These are phyloP conservation scores for Pseudogymnoascus sp. DNA, from an alignment of 2,329 filamentous ascomycete species.

Conservation along the genomic window DNA sequence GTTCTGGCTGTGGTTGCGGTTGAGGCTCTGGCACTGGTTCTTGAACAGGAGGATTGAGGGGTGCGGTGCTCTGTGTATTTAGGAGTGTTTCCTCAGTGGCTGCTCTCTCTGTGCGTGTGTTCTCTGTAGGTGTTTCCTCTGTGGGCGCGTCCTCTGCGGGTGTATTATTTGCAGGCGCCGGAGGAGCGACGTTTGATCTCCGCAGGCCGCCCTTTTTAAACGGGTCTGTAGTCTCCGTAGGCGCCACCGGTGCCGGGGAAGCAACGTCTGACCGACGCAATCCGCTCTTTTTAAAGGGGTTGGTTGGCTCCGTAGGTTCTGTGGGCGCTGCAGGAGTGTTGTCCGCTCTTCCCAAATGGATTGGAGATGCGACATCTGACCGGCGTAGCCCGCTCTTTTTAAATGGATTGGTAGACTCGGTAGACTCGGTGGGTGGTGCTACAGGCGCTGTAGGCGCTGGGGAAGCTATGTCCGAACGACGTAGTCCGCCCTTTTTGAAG, in stretches of 20 bases:
- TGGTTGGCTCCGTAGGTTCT: background rate
- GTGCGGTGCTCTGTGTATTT: background rate
- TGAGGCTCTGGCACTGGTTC: background rate
- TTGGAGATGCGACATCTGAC: background rate
- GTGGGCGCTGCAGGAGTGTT: background rate
- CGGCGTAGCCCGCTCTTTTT: slow-evolving; percentile 1
- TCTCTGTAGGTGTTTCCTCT: background rate
- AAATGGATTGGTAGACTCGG: background rate
- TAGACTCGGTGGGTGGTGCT: slow-evolving; percentile 10
- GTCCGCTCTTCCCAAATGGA: too few relatives aligned
- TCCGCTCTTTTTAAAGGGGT: slow-evolving; percentile 4
- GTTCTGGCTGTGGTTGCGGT: background rate
- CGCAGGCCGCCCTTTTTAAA: slow-evolving; percentile 3
- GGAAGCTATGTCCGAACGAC: background rate
- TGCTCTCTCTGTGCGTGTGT: background rate
- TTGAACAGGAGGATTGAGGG: background rate
- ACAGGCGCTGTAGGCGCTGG: background rate
- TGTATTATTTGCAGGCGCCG: background rate
- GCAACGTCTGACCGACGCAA: background rate
- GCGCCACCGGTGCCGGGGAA: background rate
- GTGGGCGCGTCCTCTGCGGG: background rate
- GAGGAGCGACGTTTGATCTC: background rate
- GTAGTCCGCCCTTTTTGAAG: slow-evolving; percentile 11
- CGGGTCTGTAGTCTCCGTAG: background rate
- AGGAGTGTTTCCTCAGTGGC: background rate